Evolutionary conservation across 768 basidiomycete genomes (phyloP).

Genomic region (Panaeolus papilionaceus): DNA sequence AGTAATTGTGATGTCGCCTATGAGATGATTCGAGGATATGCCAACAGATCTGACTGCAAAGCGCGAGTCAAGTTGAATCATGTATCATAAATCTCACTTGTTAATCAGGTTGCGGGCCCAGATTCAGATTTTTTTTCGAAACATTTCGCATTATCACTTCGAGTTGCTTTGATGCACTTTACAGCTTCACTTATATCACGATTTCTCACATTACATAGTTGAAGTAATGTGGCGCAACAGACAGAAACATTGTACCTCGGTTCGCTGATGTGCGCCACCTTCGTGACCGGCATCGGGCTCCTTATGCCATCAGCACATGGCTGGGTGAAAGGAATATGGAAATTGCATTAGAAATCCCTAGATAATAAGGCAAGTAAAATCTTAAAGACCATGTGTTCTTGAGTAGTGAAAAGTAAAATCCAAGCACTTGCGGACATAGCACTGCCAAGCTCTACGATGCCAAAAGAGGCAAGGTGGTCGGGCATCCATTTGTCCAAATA

Average conservation of each 20-base stretch:
- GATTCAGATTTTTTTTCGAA: neutral
- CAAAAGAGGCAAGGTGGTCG: conserved; percentile 9
- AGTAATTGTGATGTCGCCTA: neutral
- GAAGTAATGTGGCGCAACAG: conserved; percentile 11
- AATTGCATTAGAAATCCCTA: neutral
- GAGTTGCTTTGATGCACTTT: neutral
- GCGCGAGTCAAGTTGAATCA: neutral
- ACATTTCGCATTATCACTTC: neutral
- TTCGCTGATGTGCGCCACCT: conserved; percentile 10
- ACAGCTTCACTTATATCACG: neutral
- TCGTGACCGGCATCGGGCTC: neutral
- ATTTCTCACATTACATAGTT: conserved; percentile 5
- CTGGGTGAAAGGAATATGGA: neutral
- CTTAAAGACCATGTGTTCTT: neutral
- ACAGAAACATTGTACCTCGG: neutral
- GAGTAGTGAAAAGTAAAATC: neutral
- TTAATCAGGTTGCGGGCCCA: neutral
- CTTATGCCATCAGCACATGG: neutral
- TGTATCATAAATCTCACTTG: neutral
- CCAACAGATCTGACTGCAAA: neutral
- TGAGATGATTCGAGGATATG: neutral
- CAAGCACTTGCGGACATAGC: conserved; percentile 6
- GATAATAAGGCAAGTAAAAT: neutral
- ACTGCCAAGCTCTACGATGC: neutral
- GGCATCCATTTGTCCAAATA: conserved; percentile 25